Conservation (phyloP, 2,329 filamentous ascomycete genomes). For the Fusarium sp. region DNA sequence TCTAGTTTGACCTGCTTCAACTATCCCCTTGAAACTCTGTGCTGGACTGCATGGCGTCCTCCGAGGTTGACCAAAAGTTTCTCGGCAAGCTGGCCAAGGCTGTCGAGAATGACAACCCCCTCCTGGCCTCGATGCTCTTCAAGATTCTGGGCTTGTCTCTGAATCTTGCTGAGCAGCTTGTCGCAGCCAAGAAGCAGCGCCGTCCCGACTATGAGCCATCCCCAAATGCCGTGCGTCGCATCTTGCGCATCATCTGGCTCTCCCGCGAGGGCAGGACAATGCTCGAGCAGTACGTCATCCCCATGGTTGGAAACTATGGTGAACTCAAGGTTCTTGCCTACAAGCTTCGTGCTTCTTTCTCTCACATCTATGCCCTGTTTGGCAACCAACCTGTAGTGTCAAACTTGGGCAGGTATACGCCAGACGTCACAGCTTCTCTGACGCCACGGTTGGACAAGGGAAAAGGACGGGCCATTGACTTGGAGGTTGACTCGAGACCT, state of each 20-base stretch:
- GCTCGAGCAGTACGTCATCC: constrained; percentile 87
- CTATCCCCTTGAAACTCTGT: constrained; percentile 12
- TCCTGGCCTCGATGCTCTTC: constrained; percentile 85
- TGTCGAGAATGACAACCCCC: constrained; percentile 80
- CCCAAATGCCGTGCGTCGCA: constrained; percentile 83
- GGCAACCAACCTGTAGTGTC: constrained; percentile 89
- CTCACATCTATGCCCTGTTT: constrained; percentile 96
- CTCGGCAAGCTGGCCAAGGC: constrained; percentile 87
- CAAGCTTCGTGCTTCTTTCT: constrained; percentile 93
- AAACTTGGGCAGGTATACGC: constrained; percentile 65
- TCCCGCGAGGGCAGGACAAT: constrained; percentile 90
- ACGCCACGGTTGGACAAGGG: constrained; percentile 58
- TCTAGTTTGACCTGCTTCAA: constrained; percentile 29
- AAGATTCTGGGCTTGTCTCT: constrained; percentile 92
- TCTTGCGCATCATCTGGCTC: constrained; percentile 93
- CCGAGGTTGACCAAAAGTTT: constrained; percentile 97
- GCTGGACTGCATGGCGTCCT: constrained; percentile 81
- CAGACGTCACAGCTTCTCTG: constrained; percentile 56
- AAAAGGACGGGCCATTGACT: constrained; percentile 60
- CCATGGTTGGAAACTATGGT: constrained; percentile 80
- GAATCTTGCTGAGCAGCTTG: constrained; percentile 85
- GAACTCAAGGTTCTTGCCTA: constrained; percentile 91
- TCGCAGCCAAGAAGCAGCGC: constrained; percentile 84
- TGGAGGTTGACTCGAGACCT: constrained; percentile 55
- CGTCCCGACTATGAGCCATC: constrained; percentile 83